A percentile compares a stretch with the other conserved stretches of the same genome.
phyloP scores from a whole-genome alignment of 306 rosid species.

The Datisca glomerata region DNA sequence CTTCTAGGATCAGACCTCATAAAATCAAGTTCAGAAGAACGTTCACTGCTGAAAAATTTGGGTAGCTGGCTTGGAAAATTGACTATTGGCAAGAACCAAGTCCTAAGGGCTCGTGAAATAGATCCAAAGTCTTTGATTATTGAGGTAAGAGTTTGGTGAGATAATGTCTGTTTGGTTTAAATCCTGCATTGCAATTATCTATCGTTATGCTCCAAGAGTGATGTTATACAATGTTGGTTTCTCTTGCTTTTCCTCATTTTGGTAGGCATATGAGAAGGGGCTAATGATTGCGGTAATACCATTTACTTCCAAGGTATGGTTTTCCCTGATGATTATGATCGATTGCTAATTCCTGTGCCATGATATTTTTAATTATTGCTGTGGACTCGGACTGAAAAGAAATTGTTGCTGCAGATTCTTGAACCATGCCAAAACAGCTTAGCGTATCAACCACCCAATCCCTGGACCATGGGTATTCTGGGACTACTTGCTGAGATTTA shows the following conservation, averaged over 20 bases:
- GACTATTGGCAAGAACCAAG: conserved; percentile 94
- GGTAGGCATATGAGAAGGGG: conserved; percentile 97
- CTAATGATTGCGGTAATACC: conserved; percentile 99
- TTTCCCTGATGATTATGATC: conserved; percentile 3
- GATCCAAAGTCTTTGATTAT: conserved; percentile 96
- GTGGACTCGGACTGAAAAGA: too few species aligned
- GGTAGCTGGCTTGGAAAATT: conserved; percentile 99
- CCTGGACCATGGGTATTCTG: conserved; percentile 99
- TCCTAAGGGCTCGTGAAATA: conserved; percentile 89
- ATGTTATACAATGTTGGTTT: not conserved
- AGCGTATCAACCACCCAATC: conserved; percentile 98
- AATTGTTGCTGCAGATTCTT: conserved; percentile 44
- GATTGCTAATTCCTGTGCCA: not conserved
- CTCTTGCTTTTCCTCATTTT: conserved; percentile 4
- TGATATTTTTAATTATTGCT: too few species aligned
- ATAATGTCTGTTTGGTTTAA: too few species aligned
- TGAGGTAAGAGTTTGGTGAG: too few species aligned
- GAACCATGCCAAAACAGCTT: conserved; percentile 93
- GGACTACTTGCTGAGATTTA: conserved; percentile 95
- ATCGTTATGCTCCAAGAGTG: too few species aligned
- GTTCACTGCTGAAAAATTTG: conserved; percentile 85
- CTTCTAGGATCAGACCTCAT: conserved; percentile 93
- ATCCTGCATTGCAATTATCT: too few species aligned
- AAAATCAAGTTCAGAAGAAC: conserved; percentile 98
- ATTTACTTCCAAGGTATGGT: conserved; percentile 89